phyloP scores from a whole-genome alignment of 2,329 filamentous ascomycete genomes.

The Curvularia sp. region DNA sequence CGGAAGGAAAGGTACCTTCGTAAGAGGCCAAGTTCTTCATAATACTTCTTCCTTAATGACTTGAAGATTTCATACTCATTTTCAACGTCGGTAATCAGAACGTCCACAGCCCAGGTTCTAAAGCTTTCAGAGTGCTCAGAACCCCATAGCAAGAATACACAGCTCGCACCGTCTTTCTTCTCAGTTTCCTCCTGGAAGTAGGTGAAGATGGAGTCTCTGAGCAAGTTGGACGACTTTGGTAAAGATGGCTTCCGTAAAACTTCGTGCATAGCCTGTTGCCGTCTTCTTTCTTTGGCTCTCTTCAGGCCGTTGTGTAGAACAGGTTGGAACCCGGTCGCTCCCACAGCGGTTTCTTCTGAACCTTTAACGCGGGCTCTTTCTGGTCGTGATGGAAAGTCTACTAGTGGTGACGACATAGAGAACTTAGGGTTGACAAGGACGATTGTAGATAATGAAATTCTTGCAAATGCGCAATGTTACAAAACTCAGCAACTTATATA shows the following conservation, averaged over 20 bases:
- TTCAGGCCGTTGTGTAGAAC: neutral
- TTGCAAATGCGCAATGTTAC: no score
- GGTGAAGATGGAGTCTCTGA: neutral
- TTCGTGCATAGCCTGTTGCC: neutral
- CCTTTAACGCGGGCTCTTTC: neutral
- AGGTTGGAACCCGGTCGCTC: neutral
- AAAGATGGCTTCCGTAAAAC: neutral
- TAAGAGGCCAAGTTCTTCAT: neutral
- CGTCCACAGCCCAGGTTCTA: neutral
- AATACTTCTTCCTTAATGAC: neutral
- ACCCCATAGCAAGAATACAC: conserved; percentile 3
- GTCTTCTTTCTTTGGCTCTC: neutral
- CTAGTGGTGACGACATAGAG: neutral
- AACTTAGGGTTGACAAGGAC: no score
- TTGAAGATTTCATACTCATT: neutral
- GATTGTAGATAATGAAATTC: no score
- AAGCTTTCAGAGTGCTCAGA: neutral
- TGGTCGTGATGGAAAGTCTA: neutral
- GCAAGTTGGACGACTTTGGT: neutral
- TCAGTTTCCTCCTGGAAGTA: neutral
- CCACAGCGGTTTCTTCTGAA: no score
- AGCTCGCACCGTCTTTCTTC: neutral
- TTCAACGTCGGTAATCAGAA: neutral
- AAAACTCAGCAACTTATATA: no score
- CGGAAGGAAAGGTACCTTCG: neutral